Percentiles rank a stretch among this genome's conserved stretches.
Evolutionary conservation across 2,329 filamentous ascomycete genomes (phyloP).

Genomic region (Xylaria polymorpha): DNA sequence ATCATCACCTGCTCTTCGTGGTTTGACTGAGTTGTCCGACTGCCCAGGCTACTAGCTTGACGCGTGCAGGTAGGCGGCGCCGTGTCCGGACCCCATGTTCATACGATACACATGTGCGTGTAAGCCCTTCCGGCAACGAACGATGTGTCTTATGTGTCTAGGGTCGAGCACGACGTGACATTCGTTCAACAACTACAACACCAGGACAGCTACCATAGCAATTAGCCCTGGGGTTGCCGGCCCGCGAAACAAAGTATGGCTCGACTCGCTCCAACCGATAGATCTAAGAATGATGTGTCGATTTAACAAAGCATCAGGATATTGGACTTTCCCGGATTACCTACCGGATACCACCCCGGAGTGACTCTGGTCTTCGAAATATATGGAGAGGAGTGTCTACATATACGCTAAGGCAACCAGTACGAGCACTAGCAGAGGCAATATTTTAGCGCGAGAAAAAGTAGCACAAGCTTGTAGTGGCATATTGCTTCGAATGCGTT

Average conservation of each 20-base stretch:
- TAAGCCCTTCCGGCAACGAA: slow-evolving; percentile 1
- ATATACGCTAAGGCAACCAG: background rate
- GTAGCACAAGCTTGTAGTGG: slow-evolving; percentile 19
- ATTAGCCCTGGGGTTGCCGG: background rate
- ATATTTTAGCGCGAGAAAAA: background rate
- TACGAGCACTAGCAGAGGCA: slow-evolving; percentile 7
- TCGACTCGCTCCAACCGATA: background rate
- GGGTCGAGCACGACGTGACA: slow-evolving; percentile 7
- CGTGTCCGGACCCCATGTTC: background rate
- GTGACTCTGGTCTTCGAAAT: background rate
- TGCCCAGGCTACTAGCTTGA: background rate
- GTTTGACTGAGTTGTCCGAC: background rate
- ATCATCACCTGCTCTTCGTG: background rate
- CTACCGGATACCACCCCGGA: background rate
- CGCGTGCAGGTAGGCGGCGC: background rate
- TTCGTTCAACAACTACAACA: background rate
- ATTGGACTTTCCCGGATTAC: background rate
- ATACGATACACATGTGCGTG: slow-evolving; percentile 6
- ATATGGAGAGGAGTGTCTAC: background rate
- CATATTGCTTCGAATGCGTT: background rate
- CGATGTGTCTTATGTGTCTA: background rate
- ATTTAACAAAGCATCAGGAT: slow-evolving; percentile 4
- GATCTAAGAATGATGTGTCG: background rate
- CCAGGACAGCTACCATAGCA: background rate
- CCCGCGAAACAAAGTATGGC: background rate